Conservation (phyloP, 192 early-diverging fungal species). For the Phlyctochytrium arcticum region DNA sequence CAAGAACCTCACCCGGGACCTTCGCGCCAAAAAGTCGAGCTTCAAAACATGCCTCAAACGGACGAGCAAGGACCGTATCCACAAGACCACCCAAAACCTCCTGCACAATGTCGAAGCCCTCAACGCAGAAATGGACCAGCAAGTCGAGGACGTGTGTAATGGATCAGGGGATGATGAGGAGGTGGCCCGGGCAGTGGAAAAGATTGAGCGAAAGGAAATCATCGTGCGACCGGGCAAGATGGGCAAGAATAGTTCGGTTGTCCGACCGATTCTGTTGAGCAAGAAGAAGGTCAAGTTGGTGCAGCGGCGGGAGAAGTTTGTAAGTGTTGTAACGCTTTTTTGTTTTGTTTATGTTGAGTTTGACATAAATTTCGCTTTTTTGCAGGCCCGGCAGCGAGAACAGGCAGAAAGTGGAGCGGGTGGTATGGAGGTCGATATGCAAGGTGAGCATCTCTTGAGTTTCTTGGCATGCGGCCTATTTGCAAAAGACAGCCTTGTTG, state of each 20-base stretch:
- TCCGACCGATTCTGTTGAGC: conserved; percentile 5
- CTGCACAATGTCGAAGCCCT: neutral
- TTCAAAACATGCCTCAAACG: neutral
- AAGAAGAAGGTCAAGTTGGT: conserved; percentile 17
- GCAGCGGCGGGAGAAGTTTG: conserved; percentile 5
- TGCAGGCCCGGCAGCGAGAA: neutral
- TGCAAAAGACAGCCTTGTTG: too few relatives aligned
- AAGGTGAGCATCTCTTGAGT: neutral
- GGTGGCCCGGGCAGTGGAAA: neutral
- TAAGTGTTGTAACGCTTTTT: neutral
- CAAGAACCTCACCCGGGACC: conserved; percentile 11
- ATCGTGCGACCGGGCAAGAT: neutral
- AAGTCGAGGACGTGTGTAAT: neutral
- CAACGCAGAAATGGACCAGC: conserved; percentile 1
- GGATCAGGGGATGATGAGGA: neutral
- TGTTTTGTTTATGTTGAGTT: neutral
- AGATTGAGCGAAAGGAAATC: conserved; percentile 11
- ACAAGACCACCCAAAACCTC: neutral
- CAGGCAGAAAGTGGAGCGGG: neutral
- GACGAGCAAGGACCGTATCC: neutral
- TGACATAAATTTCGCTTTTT: neutral
- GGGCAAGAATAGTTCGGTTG: conserved; percentile 16
- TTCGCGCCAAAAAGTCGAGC: neutral
- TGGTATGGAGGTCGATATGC: conserved; percentile 10
- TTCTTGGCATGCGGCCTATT: neutral